These are phyloP conservation scores for Ceratobasidium theobromae DNA, from an alignment of 1,284 basidiomycete genomes.

Conservation along the genomic window DNA sequence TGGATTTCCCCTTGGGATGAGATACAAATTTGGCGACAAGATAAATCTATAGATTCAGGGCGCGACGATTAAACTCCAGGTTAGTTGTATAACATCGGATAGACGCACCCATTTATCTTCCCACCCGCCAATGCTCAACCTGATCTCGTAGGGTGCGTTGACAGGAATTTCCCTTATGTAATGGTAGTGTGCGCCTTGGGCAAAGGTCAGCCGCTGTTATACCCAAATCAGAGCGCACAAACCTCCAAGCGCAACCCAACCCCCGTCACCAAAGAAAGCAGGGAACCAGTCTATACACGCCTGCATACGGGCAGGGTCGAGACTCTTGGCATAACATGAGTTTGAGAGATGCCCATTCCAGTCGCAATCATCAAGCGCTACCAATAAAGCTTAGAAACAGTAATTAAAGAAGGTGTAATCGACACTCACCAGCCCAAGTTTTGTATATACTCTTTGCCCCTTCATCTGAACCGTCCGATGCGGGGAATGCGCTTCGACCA, in stretches of 20 bases:
- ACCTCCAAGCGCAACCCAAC: conserved; percentile 66
- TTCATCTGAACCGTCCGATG: conserved; percentile 6
- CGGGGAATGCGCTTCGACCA: conserved; percentile 19
- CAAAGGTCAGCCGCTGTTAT: too few species aligned
- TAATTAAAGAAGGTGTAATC: too few species aligned
- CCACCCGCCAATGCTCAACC: conserved; percentile 68
- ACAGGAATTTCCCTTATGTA: conserved; percentile 23
- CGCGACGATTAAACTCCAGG: conserved; percentile 34
- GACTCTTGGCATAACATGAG: conserved; percentile 70
- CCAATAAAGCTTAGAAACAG: background rate
- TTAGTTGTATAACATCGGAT: conserved; percentile 40
- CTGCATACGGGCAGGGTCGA: conserved; percentile 54
- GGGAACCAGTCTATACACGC: conserved; percentile 57
- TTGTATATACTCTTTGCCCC: conserved; percentile 19
- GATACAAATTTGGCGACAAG: conserved; percentile 21
- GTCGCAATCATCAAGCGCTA: conserved; percentile 69
- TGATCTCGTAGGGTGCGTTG: conserved; percentile 60
- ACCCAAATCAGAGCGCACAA: too few species aligned
- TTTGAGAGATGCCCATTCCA: conserved; percentile 73
- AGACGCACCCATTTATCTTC: conserved; percentile 81
- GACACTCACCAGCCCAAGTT: conserved; percentile 20
- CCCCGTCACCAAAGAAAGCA: conserved; percentile 62
- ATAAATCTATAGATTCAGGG: conserved; percentile 52
- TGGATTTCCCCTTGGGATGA: conserved; percentile 3
- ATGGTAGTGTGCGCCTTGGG: conserved; percentile 9